These are phyloP conservation scores for Trichomonas tenax DNA, from an alignment of 208 protist species.

Conservation along the genomic window DNA sequence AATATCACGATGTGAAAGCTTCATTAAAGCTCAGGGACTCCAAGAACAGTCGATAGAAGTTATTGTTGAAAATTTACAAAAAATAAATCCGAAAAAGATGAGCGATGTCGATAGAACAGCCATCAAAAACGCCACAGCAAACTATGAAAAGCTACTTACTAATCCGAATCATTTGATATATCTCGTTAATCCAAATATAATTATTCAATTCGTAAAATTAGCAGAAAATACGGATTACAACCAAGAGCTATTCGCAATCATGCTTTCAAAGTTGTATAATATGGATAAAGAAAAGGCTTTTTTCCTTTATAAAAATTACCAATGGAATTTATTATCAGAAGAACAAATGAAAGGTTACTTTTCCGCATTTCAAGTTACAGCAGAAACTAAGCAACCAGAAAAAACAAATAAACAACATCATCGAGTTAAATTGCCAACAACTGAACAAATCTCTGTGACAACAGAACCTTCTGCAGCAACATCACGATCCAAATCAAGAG, in stretches of 20 bases:
- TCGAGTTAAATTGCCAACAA: neutral
- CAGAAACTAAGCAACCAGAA: neutral
- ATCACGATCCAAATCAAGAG: neutral
- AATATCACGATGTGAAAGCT: neutral
- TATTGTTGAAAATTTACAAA: neutral
- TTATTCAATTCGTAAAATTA: neutral
- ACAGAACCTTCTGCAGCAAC: neutral
- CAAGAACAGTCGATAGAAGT: neutral
- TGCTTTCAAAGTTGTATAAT: neutral
- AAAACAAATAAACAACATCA: neutral
- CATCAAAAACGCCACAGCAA: neutral
- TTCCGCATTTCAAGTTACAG: neutral
- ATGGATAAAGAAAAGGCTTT: neutral
- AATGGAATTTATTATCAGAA: neutral
- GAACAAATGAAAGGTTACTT: neutral
- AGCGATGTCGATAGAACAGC: neutral
- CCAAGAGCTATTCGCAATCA: neutral
- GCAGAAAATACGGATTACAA: neutral
- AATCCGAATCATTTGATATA: neutral
- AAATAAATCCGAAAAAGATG: neutral
- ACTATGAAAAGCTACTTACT: neutral
- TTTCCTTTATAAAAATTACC: neutral
- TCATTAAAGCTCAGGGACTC: neutral
- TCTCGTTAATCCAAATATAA: neutral
- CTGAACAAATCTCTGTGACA: neutral